Conservation (phyloP, 345 rosid genomes). For the Corchorus olitorius region DNA sequence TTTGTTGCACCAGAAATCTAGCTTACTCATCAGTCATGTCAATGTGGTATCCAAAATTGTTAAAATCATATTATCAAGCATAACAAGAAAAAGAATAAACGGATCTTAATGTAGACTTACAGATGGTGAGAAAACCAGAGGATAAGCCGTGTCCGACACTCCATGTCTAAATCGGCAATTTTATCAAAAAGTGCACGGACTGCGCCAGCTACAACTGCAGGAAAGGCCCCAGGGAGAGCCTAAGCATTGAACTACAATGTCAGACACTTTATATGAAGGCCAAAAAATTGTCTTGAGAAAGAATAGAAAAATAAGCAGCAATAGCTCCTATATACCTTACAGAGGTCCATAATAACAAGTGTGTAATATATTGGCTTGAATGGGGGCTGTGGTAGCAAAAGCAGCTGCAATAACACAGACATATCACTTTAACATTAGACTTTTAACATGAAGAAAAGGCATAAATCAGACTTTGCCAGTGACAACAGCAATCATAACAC, state of each 20-base stretch:
- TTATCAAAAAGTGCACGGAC: slow-evolving; percentile 97
- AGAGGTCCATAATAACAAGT: slow-evolving; percentile 93
- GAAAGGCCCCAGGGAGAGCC: slow-evolving; percentile 99
- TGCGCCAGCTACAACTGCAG: slow-evolving; percentile 98
- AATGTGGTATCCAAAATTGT: neutral
- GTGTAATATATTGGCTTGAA: slow-evolving; percentile 94
- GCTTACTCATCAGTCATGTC: neutral
- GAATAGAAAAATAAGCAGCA: slow-evolving; percentile 2
- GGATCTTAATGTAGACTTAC: slow-evolving; percentile 50
- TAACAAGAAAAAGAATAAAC: neutral
- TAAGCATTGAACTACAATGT: slow-evolving; percentile 36
- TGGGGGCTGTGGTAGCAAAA: slow-evolving; percentile 88
- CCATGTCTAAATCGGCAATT: slow-evolving; percentile 93
- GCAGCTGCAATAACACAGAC: slow-evolving; percentile 64
- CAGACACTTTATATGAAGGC: slow-evolving; percentile 28
- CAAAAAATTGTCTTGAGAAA: neutral
- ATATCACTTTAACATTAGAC: neutral
- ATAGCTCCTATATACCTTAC: slow-evolving; percentile 71
- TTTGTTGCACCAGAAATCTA: neutral
- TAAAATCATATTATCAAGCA: neutral
- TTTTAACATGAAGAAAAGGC: neutral
- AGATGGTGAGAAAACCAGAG: slow-evolving; percentile 99
- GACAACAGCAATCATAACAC: neutral
- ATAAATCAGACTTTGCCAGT: neutral
- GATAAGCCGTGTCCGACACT: slow-evolving; percentile 83